A percentile compares a stretch with the other conserved stretches of the same genome.
These are phyloP conservation scores for Trichophyton benhamiae DNA, from an alignment of 2,329 filamentous ascomycete species.

Conservation along the genomic window DNA sequence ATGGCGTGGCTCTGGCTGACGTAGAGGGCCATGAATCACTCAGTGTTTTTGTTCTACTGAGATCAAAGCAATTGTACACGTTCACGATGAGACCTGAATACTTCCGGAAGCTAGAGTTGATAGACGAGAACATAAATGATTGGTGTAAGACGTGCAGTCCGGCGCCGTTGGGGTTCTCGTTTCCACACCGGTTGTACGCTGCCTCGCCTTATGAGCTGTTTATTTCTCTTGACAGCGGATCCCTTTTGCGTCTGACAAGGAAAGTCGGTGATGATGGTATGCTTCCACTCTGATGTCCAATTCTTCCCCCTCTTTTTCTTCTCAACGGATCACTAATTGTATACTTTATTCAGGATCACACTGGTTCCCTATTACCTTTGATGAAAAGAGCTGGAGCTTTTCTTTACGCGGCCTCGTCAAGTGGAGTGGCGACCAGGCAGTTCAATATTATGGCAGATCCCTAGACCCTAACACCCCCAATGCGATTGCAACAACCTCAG, in stretches of 20 bases:
- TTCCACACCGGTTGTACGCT: constrained; percentile 69
- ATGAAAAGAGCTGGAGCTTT: constrained; percentile 38
- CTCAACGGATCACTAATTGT: neutral
- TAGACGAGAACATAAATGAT: constrained; percentile 62
- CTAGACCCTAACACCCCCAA: constrained; percentile 34
- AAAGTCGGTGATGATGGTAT: constrained; percentile 41
- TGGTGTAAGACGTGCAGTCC: constrained; percentile 64
- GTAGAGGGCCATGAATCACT: constrained; percentile 63
- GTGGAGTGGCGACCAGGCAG: constrained; percentile 32
- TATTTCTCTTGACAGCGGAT: constrained; percentile 47
- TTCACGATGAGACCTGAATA: constrained; percentile 72
- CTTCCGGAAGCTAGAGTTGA: constrained; percentile 57
- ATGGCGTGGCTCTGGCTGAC: constrained; percentile 75
- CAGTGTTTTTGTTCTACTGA: constrained; percentile 67
- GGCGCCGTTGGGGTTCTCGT: constrained; percentile 62
- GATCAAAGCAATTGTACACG: constrained; percentile 67
- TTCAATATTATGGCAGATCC: constrained; percentile 30
- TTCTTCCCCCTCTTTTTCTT: neutral
- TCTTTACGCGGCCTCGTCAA: constrained; percentile 37
- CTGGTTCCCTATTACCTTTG: constrained; percentile 37
- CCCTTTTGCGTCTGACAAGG: constrained; percentile 54
- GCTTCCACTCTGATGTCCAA: constrained; percentile 6
- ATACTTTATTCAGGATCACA: constrained; percentile 22
- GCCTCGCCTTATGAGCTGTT: constrained; percentile 62
- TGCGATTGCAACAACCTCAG: constrained; percentile 34